Percentiles rank a stretch among this genome's conserved stretches.
Conservation (phyloP, 2,329 filamentous ascomycete genomes). For the Keithomyces neogunnii region DNA sequence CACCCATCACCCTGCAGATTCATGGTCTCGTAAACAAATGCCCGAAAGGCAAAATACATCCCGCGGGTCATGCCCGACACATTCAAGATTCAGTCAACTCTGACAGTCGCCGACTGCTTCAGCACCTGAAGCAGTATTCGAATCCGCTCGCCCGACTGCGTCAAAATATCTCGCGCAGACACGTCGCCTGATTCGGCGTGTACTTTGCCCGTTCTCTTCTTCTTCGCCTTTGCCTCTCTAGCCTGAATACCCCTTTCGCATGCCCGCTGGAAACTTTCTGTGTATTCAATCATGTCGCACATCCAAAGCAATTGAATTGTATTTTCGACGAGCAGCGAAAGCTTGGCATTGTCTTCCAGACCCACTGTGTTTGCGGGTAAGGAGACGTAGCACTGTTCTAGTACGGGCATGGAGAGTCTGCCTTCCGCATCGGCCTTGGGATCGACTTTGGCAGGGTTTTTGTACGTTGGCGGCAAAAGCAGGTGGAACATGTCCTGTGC, state of each 20-base stretch:
- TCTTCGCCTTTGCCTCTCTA: constrained; percentile 38
- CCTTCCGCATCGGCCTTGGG: constrained; percentile 26
- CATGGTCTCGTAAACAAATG: not conserved
- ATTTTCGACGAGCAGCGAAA: constrained; percentile 60
- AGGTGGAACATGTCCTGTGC: constrained; percentile 36
- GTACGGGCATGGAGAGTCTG: constrained; percentile 34
- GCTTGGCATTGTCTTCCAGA: constrained; percentile 61
- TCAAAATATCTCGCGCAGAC: constrained; percentile 33
- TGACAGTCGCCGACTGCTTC: constrained; percentile 10
- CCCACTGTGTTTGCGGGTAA: constrained; percentile 54
- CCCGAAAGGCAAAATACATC: not conserved
- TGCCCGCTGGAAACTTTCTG: constrained; percentile 26
- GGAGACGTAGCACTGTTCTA: constrained; percentile 54
- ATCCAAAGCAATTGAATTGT: constrained; percentile 47
- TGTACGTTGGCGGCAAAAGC: constrained; percentile 31
- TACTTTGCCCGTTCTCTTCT: constrained; percentile 26
- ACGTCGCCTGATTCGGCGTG: constrained; percentile 28
- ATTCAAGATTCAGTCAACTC: constrained; percentile 8
- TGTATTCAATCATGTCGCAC: constrained; percentile 25
- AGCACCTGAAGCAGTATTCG: constrained; percentile 29
- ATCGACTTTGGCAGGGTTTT: constrained; percentile 32
- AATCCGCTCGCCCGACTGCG: constrained; percentile 36
- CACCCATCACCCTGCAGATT: not conserved
- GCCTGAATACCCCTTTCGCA: constrained; percentile 39
- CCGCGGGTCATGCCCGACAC: not conserved